A percentile compares a stretch with the other conserved stretches of the same genome.
phyloP scores from a whole-genome alignment of 345 rosid species.

The Lepidium sativum region DNA sequence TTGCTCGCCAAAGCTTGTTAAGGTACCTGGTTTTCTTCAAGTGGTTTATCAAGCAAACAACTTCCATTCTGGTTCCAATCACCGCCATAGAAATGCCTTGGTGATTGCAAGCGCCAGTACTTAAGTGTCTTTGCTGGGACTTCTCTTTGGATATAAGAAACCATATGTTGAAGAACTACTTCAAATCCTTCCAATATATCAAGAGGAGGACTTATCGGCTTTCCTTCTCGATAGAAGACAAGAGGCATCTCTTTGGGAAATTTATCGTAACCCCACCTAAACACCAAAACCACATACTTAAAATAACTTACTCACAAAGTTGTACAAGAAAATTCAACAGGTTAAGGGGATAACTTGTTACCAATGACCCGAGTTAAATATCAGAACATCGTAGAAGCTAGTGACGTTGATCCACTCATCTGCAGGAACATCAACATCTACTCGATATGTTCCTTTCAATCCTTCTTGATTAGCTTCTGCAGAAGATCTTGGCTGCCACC shows the following conservation, averaged over 20 bases:
- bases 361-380: slow-evolving; percentile 96
- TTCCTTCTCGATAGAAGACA: slow-evolving; percentile 60
- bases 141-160: slow-evolving; percentile 47
- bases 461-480: slow-evolving; percentile 28
- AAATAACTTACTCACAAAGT: not conserved
- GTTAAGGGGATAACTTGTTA: slow-evolving; percentile 7
- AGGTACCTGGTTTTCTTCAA: slow-evolving; percentile 55
- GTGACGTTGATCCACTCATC: slow-evolving; percentile 64
- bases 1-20: not conserved
- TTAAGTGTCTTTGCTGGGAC: slow-evolving; percentile 56
- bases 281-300: not conserved
- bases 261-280: slow-evolving; percentile 92
- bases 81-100: slow-evolving; percentile 83
- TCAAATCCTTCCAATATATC: slow-evolving; percentile 62
- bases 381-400: slow-evolving; percentile 68
- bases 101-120: slow-evolving; percentile 94
- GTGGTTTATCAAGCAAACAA: slow-evolving; percentile 71
- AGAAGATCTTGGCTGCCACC: slow-evolving; percentile 69
- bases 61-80: slow-evolving; percentile 97
- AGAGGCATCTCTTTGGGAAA: slow-evolving; percentile 86
- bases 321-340: not conserved
- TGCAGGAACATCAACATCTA: slow-evolving; percentile 90
- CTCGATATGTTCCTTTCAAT: slow-evolving; percentile 49
- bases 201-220: slow-evolving; percentile 63
- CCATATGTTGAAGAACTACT: slow-evolving; percentile 69